A percentile compares a stretch with the other conserved stretches of the same genome.
Conservation (phyloP, 805 yeast genomes). For the Zygosaccharomyces bailii region DNA sequence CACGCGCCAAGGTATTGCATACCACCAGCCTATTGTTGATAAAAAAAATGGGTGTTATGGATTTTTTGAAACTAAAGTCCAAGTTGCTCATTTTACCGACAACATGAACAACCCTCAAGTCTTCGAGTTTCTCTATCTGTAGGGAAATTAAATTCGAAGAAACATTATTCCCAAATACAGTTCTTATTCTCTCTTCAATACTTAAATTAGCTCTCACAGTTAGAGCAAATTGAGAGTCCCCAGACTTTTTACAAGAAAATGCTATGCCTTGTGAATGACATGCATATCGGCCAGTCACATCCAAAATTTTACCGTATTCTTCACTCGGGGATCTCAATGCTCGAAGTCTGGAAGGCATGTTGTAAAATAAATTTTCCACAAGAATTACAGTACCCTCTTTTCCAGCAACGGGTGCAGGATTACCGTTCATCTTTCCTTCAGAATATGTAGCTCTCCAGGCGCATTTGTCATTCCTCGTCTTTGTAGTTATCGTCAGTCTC, state of each 20-base stretch:
- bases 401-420: slow-evolving; percentile 79
- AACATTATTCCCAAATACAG: slow-evolving; percentile 65
- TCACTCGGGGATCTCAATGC: slow-evolving; percentile 65
- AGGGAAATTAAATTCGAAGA: slow-evolving; percentile 62
- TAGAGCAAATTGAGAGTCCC: slow-evolving; percentile 69
- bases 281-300: slow-evolving; percentile 80
- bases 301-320: slow-evolving; percentile 73
- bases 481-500: slow-evolving; percentile 75
- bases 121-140: slow-evolving; percentile 34
- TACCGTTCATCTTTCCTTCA: slow-evolving; percentile 57
- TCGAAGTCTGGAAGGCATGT: slow-evolving; percentile 72
- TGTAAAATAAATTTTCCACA: slow-evolving; percentile 88
- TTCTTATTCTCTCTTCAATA: slow-evolving; percentile 65
- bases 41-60: slow-evolving; percentile 68
- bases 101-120: slow-evolving; percentile 51
- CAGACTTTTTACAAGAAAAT: slow-evolving; percentile 74
- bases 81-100: slow-evolving; percentile 67
- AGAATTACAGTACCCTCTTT: slow-evolving; percentile 77
- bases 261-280: slow-evolving; percentile 68
- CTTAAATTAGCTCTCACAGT: slow-evolving; percentile 50
- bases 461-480: slow-evolving; percentile 52
- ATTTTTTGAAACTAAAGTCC: slow-evolving; percentile 63
- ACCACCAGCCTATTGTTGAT: slow-evolving; percentile 80
- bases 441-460: slow-evolving; percentile 71
- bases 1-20: slow-evolving; percentile 75